A percentile compares a stretch with the other conserved stretches of the same genome.
Conservation (phyloP, 768 basidiomycete species). For the Lactarius quietus region DNA sequence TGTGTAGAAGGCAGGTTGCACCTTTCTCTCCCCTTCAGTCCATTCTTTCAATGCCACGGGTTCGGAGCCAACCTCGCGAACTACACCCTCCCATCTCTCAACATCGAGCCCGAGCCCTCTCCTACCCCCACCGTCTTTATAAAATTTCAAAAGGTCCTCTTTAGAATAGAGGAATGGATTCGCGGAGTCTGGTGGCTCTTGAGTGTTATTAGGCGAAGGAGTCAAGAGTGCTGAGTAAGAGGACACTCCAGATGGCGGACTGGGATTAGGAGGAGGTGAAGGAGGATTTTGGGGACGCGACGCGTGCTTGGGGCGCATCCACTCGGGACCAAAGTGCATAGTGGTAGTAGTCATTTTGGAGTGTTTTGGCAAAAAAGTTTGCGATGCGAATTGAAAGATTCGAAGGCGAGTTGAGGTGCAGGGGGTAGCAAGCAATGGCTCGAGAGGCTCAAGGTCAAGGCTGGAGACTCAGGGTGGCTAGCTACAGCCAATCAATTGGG, state of each 20-base stretch:
- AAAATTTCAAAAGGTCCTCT: conserved; percentile 80
- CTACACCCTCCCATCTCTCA: conserved; percentile 86
- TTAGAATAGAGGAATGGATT: conserved; percentile 87
- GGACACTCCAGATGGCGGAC: conserved; percentile 48
- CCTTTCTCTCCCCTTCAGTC: conserved; percentile 85
- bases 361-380: background rate
- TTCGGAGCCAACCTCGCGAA: conserved; percentile 67
- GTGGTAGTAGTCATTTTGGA: conserved; percentile 54
- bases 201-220: conserved; percentile 44
- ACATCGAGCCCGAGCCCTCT: conserved; percentile 79
- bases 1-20: conserved; percentile 34
- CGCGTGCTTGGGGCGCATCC: conserved; percentile 83
- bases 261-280: conserved; percentile 47
- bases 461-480: background rate
- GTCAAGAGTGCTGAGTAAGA: conserved; percentile 72
- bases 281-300: conserved; percentile 54
- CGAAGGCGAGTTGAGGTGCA: conserved; percentile 10
- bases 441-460: conserved; percentile 14
- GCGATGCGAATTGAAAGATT: background rate
- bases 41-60: conserved; percentile 78
- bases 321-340: conserved; percentile 90
- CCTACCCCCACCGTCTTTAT: conserved; percentile 71
- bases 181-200: conserved; percentile 57
- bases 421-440: background rate
- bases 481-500: conserved; percentile 13